Conservation (phyloP, 2,329 filamentous ascomycete genomes). For the Dothideomycetes sp. region DNA sequence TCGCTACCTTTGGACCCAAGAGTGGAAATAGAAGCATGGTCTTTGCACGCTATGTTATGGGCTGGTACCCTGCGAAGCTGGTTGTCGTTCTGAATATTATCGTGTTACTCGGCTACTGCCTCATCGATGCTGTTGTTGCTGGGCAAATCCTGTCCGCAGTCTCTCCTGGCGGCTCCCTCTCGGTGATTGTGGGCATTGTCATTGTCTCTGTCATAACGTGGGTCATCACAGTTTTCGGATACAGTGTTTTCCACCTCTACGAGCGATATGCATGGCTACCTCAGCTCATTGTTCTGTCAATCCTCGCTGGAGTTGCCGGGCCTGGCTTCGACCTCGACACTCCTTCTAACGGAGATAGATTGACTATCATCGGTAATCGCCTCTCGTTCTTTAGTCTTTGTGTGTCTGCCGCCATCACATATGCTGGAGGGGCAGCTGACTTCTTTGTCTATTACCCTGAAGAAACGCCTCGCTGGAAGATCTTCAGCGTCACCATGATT, state of each 20-base stretch:
- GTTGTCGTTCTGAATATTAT: slow-evolving; percentile 55
- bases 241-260: slow-evolving; percentile 58
- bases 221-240: slow-evolving; percentile 58
- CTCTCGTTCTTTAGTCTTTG: slow-evolving; percentile 64
- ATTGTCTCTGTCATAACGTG: slow-evolving; percentile 55
- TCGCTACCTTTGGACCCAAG: slow-evolving; percentile 52
- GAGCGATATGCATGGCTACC: slow-evolving; percentile 60
- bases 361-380: slow-evolving; percentile 47
- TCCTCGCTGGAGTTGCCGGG: slow-evolving; percentile 54
- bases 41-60: slow-evolving; percentile 53
- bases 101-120: slow-evolving; percentile 49
- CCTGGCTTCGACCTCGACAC: slow-evolving; percentile 49
- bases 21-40: slow-evolving; percentile 56
- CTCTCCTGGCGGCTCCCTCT: slow-evolving; percentile 46
- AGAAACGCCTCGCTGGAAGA: slow-evolving; percentile 40
- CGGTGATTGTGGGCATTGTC: slow-evolving; percentile 57
- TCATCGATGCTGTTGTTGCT: slow-evolving; percentile 57
- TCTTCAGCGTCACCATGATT: slow-evolving; percentile 49
- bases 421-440: slow-evolving; percentile 54
- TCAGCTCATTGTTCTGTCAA: slow-evolving; percentile 50
- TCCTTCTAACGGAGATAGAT: slow-evolving; percentile 40
- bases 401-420: slow-evolving; percentile 55
- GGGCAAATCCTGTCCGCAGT: slow-evolving; percentile 62
- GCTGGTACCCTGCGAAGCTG: slow-evolving; percentile 57
- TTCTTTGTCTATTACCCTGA: slow-evolving; percentile 59